phyloP scores from a whole-genome alignment of 1,139 yeast species.

The Yamadazyma diospyri region DNA sequence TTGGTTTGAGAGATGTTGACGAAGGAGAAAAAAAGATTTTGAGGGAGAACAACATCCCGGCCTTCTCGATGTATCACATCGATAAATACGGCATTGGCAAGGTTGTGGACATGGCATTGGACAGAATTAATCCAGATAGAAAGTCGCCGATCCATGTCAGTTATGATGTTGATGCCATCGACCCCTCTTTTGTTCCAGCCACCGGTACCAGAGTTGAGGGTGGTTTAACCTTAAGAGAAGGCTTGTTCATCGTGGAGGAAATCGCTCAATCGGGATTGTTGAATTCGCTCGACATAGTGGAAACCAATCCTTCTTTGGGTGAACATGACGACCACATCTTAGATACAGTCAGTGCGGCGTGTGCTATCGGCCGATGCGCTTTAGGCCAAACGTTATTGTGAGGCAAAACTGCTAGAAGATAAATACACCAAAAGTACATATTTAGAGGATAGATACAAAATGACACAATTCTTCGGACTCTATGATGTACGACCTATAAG shows the following conservation, averaged over 20 bases:
- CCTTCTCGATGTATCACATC: slow-evolving; percentile 93
- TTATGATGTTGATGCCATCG: slow-evolving; percentile 96
- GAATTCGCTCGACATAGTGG: slow-evolving; percentile 87
- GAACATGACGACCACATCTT: slow-evolving; percentile 68
- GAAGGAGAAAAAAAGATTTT: slow-evolving; percentile 76
- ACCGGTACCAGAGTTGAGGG: slow-evolving; percentile 98
- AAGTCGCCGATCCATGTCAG: slow-evolving; percentile 80
- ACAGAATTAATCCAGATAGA: slow-evolving; percentile 71
- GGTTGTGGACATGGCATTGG: slow-evolving; percentile 90
- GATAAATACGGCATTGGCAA: slow-evolving; percentile 91
- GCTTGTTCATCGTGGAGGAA: slow-evolving; percentile 87
- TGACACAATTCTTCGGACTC: no score
- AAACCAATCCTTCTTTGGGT: slow-evolving; percentile 90
- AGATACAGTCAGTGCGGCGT: slow-evolving; percentile 86
- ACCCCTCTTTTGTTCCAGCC: slow-evolving; percentile 91
- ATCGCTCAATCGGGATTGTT: slow-evolving; percentile 85
- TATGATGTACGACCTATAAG: no score
- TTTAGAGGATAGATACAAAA: no score
- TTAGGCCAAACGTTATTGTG: slow-evolving; percentile 84
- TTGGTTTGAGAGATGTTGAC: slow-evolving; percentile 94
- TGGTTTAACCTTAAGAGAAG: slow-evolving; percentile 92
- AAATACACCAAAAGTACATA: not conserved
- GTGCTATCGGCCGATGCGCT: slow-evolving; percentile 91
- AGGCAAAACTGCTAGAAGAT: not conserved
- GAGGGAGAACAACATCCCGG: slow-evolving; percentile 68